phyloP scores from a whole-genome alignment of 2,329 filamentous ascomycete species.

The Curvularia hawaiiensis region DNA sequence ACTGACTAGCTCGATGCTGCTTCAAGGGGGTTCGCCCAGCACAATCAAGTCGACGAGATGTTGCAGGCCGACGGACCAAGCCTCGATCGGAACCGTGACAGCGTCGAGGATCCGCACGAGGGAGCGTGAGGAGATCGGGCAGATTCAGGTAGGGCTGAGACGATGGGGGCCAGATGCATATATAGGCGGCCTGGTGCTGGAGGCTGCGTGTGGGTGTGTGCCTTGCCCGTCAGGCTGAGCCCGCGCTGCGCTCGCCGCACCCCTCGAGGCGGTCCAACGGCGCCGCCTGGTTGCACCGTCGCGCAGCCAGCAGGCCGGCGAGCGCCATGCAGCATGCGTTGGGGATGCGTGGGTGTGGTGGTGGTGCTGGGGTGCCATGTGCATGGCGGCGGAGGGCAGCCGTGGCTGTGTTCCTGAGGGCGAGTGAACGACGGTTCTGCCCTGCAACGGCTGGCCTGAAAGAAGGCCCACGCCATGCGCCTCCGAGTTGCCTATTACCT shows the following conservation, averaged over 20 bases:
- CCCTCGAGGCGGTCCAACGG: conserved; percentile 9
- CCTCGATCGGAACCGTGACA: conserved; percentile 9
- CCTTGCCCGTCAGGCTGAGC: conserved; percentile 7
- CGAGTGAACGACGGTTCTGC: conserved; percentile 12
- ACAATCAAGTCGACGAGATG: conserved; percentile 1
- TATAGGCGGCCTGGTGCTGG: conserved; percentile 10
- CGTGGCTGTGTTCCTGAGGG: conserved; percentile 25
- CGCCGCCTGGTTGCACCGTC: conserved; percentile 7
- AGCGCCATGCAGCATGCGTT: conserved; percentile 28
- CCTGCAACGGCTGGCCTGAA: conserved; percentile 9
- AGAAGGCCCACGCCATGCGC: neutral
- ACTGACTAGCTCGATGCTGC: conserved; percentile 17
- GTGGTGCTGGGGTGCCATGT: conserved; percentile 1
- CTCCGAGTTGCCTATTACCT: conserved; percentile 1
- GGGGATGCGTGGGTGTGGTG: conserved; percentile 21
- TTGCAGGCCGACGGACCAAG: conserved; percentile 13
- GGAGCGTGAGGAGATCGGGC: conserved; percentile 16
- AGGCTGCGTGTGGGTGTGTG: neutral
- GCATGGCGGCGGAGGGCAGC: conserved; percentile 21
- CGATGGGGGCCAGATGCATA: conserved; percentile 22
- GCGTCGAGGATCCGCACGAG: neutral
- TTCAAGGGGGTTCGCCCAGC: conserved; percentile 6
- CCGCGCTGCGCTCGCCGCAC: conserved; percentile 18
- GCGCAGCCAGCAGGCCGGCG: conserved; percentile 6
- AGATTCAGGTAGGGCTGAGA: conserved; percentile 29